Conservation (phyloP, 176 grass and related monocot species). For the Microstegium vimineum region DNA sequence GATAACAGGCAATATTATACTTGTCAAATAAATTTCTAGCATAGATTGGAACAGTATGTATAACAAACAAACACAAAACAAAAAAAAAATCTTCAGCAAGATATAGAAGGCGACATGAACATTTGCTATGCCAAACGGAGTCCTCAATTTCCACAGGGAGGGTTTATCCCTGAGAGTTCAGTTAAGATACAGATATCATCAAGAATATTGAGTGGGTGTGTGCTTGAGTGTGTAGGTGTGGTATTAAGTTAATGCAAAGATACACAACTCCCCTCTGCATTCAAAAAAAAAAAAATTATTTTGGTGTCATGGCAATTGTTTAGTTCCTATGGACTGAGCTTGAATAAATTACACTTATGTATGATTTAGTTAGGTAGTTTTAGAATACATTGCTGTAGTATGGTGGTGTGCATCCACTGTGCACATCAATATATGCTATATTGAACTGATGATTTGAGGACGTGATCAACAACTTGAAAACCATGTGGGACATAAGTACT, state of each 20-base stretch:
- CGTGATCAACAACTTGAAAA: neutral
- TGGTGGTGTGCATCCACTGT: neutral
- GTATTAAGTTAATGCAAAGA: too few species aligned
- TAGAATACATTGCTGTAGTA: neutral
- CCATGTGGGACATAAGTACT: neutral
- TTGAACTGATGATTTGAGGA: neutral
- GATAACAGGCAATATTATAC: slow-evolving; percentile 26
- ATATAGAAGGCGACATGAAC: neutral
- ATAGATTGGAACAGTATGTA: neutral
- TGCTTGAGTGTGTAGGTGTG: too few species aligned
- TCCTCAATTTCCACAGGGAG: neutral
- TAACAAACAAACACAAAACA: neutral
- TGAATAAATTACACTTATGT: neutral
- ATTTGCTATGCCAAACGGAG: neutral
- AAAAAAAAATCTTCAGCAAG: neutral
- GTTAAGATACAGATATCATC: neutral
- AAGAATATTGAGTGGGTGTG: neutral
- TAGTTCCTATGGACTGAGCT: neutral
- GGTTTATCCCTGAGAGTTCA: neutral
- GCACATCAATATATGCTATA: neutral
- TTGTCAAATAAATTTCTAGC: neutral
- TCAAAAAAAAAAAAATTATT: too few species aligned
- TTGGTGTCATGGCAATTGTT: neutral
- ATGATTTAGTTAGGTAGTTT: neutral
- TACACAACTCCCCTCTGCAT: too few species aligned